These are phyloP conservation scores for Yarrowia sp. DNA, from an alignment of 805 yeast species.

Conservation along the genomic window DNA sequence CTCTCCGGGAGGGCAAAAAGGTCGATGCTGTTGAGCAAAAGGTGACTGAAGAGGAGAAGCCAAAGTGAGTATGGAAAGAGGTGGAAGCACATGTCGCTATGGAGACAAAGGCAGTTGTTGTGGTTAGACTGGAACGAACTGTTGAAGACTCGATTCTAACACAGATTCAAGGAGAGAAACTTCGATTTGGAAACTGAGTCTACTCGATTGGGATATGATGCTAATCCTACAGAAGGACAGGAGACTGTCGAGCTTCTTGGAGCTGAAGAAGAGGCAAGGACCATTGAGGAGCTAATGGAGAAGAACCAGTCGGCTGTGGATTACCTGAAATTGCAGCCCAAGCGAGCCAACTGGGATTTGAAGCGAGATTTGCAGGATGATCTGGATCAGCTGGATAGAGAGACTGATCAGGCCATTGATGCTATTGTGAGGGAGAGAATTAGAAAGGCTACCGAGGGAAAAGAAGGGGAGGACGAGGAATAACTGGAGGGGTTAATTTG, in stretches of 20 bases:
- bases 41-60: conserved; percentile 4
- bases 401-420: conserved; percentile 56
- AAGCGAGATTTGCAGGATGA: conserved; percentile 52
- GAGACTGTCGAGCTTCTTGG: conserved; percentile 53
- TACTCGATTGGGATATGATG: conserved; percentile 47
- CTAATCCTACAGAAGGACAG: conserved; percentile 46
- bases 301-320: conserved; percentile 40
- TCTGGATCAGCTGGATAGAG: conserved; percentile 51
- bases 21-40: neutral
- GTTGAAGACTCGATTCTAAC: neutral
- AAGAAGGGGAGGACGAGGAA: neutral
- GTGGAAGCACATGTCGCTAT: neutral
- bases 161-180: conserved; percentile 44
- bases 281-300: conserved; percentile 40
- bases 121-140: too few relatives aligned
- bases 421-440: conserved; percentile 52
- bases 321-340: conserved; percentile 42
- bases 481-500: neutral
- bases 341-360: conserved; percentile 39
- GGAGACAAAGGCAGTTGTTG: too few relatives aligned
- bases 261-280: conserved; percentile 31
- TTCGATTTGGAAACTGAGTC: conserved; percentile 46
- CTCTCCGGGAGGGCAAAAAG: conserved; percentile 42
- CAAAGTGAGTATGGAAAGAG: conserved; percentile 24
- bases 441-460: conserved; percentile 23